A percentile compares a stretch with the other conserved stretches of the same genome.
Evolutionary conservation across 208 protist species (phyloP).

Genomic region (Herpetomonas muscarum): DNA sequence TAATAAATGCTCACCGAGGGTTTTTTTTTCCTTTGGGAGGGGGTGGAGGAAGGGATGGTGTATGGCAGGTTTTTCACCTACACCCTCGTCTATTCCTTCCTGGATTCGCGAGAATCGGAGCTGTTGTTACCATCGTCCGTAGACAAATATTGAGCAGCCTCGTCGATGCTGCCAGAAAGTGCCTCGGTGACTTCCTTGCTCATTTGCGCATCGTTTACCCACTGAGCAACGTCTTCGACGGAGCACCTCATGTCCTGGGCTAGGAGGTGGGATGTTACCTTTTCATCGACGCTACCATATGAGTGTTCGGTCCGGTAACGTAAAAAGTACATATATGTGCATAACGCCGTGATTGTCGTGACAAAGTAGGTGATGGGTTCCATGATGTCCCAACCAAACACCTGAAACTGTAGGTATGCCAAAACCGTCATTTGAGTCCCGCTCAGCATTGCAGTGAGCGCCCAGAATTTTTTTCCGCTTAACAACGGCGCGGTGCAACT

Average conservation of each 20-base stretch:
- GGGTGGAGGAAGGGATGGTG: too few relatives aligned
- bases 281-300: slow-evolving; percentile 48
- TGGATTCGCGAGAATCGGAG: too few relatives aligned
- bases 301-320: slow-evolving; percentile 40
- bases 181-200: slow-evolving; percentile 21
- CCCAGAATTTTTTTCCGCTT: slow-evolving; percentile 56
- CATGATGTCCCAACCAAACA: slow-evolving; percentile 84
- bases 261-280: slow-evolving; percentile 29
- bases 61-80: too few relatives aligned
- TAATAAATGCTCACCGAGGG: too few relatives aligned
- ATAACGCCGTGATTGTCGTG: slow-evolving; percentile 48
- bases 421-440: slow-evolving; percentile 66
- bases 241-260: slow-evolving; percentile 20
- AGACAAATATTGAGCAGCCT: slow-evolving; percentile 10
- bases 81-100: too few relatives aligned
- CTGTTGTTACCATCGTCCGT: slow-evolving; percentile 7
- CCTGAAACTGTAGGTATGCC: slow-evolving; percentile 70
- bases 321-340: slow-evolving; percentile 53
- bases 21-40: too few relatives aligned
- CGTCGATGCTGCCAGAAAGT: slow-evolving; percentile 11
- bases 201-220: slow-evolving; percentile 14
- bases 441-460: slow-evolving; percentile 43
- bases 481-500: slow-evolving; percentile 3
- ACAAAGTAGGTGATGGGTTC: slow-evolving; percentile 81
- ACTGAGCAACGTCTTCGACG: slow-evolving; percentile 12